These are phyloP conservation scores for Ogataea paraovalis DNA, from an alignment of 805 yeast species.

Conservation along the genomic window DNA sequence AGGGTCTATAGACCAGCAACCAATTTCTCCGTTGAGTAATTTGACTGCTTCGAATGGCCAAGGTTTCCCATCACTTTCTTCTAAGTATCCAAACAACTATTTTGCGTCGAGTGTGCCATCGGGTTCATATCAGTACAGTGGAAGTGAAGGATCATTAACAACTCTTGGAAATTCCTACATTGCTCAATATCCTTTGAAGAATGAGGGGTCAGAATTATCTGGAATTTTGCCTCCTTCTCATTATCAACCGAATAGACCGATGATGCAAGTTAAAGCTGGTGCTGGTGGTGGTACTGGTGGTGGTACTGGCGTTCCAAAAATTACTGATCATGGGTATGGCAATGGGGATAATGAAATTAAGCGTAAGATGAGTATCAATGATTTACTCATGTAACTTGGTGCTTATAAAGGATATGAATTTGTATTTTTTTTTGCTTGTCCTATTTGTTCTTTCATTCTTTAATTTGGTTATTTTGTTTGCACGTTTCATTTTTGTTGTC, in stretches of 20 bases:
- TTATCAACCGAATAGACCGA: neutral
- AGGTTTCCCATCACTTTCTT: neutral
- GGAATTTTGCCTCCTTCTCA: neutral
- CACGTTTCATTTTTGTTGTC: neutral
- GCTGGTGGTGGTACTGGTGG: neutral
- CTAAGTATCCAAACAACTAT: neutral
- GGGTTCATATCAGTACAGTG: neutral
- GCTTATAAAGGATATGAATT: neutral
- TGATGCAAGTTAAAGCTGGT: neutral
- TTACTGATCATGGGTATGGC: neutral
- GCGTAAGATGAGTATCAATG: conserved; percentile 24
- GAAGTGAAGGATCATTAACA: neutral
- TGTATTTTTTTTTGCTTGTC: neutral
- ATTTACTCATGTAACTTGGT: conserved; percentile 9
- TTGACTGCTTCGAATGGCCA: neutral
- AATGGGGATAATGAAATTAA: conserved; percentile 10
- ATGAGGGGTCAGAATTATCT: neutral
- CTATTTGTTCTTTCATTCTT: neutral
- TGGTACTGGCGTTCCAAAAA: neutral
- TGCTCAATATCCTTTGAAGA: neutral
- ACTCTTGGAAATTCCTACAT: neutral
- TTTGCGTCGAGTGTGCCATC: neutral
- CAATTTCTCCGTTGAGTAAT: neutral
- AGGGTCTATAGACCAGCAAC: neutral
- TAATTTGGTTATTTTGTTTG: neutral